phyloP scores from a whole-genome alignment of 2,329 filamentous ascomycete species.

The Aspergillus piperis region DNA sequence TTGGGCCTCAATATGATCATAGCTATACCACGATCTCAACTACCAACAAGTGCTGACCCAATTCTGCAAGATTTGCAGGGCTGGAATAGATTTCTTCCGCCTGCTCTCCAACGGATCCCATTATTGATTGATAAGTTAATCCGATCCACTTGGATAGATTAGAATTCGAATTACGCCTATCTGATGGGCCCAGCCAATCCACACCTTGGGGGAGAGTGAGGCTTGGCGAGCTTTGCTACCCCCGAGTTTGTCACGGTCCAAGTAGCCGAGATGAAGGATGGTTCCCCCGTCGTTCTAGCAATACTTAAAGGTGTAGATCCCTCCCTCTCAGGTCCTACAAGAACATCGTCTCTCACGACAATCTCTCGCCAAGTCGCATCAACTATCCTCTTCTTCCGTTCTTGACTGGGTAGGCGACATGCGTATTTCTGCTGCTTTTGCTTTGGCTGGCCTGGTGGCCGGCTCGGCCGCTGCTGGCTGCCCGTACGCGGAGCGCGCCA shows the following conservation, averaged over 20 bases:
- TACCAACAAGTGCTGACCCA: not conserved
- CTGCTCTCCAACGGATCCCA: no score
- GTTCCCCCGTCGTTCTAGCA: not conserved
- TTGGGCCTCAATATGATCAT: not conserved
- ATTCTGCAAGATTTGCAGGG: not conserved
- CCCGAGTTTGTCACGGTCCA: not conserved
- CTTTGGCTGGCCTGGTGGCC: constrained; percentile 3
- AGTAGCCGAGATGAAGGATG: not conserved
- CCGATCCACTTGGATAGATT: not conserved
- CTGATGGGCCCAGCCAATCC: not conserved
- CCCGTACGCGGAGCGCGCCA: constrained; percentile 3
- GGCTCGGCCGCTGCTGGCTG: constrained; percentile 3
- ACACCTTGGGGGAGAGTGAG: not conserved
- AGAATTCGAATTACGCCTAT: not conserved
- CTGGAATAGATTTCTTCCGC: not conserved
- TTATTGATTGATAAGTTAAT: not conserved
- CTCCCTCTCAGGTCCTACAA: not conserved
- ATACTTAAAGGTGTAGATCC: not conserved
- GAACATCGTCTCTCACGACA: not conserved
- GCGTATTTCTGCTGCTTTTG: constrained; percentile 4
- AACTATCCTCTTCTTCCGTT: not conserved
- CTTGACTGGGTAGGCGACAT: not conserved
- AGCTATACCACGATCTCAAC: not conserved
- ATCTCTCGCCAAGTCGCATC: not conserved
- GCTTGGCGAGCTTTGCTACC: not conserved